Conservation (phyloP, 768 basidiomycete genomes). For the Mycena venus region DNA sequence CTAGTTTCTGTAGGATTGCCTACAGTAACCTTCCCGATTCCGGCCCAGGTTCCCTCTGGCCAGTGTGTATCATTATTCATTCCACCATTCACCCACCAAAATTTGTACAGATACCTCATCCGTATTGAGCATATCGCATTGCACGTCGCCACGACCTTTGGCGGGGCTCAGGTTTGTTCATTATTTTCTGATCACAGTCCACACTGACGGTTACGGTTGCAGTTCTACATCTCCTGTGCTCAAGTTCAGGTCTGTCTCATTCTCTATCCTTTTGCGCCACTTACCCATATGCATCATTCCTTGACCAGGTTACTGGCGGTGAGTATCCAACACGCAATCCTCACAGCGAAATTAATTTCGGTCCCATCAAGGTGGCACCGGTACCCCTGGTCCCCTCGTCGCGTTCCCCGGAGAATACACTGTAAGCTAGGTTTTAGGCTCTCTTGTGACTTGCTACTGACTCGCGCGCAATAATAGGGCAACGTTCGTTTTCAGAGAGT, state of each 20-base stretch:
- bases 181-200: background rate
- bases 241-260: constrained; percentile 45
- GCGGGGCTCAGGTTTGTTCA: constrained; percentile 16
- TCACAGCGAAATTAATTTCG: background rate
- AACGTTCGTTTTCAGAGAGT: constrained; percentile 13
- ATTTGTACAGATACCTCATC: too few relatives aligned
- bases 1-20: background rate
- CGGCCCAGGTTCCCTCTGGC: constrained; percentile 24
- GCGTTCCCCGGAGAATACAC: constrained; percentile 53
- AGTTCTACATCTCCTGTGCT: constrained; percentile 40
- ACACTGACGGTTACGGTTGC: background rate
- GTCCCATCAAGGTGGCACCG: constrained; percentile 37
- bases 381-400: constrained; percentile 50
- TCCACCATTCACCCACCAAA: too few relatives aligned
- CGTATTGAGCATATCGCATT: constrained; percentile 35
- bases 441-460: background rate
- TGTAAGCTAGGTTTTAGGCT: background rate
- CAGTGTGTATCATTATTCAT: constrained; percentile 31
- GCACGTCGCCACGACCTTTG: constrained; percentile 21
- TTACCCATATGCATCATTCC: background rate
- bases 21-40: constrained; percentile 26
- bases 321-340: background rate
- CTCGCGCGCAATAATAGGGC: too few relatives aligned
- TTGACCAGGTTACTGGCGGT: constrained; percentile 14
- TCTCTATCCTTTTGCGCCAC: background rate